Evolutionary conservation across 2,329 filamentous ascomycete species (phyloP).

Genomic region (Calonectria hawksworthii): DNA sequence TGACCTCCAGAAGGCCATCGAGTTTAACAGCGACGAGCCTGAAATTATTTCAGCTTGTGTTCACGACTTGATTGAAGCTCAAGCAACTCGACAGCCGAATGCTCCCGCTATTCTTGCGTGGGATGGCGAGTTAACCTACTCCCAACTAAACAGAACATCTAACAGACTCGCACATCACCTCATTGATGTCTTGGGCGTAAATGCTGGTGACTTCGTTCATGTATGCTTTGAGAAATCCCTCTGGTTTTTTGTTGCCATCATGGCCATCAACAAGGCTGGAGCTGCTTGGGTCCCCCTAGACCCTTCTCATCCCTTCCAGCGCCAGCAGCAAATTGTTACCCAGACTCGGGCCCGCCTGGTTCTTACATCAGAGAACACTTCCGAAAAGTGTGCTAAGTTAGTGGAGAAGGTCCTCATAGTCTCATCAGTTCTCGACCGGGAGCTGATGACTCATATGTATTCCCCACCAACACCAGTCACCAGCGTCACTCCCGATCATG

Average conservation of each 20-base stretch:
- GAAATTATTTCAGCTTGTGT: neutral
- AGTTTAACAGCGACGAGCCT: neutral
- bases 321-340: neutral
- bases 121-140: neutral
- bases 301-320: constrained; percentile 5
- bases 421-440: neutral
- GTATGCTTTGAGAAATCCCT: constrained; percentile 2
- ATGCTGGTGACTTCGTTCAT: neutral
- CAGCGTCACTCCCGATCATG: constrained; percentile 9
- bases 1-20: neutral
- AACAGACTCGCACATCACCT: neutral
- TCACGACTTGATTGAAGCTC: neutral
- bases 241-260: constrained; percentile 7
- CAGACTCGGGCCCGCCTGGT: neutral
- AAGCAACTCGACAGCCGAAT: neutral
- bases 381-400: neutral
- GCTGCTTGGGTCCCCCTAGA: constrained; percentile 10
- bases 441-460: neutral
- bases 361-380: neutral
- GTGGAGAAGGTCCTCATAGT: neutral
- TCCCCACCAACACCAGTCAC: neutral
- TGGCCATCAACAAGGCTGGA: constrained; percentile 11
- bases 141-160: neutral
- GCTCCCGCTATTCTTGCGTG: neutral
- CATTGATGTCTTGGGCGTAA: neutral